Percentiles rank a stretch among this genome's conserved stretches.
Evolutionary conservation across 2,329 filamentous ascomycete species (phyloP).

Genomic region (Paecilomyces sp.): DNA sequence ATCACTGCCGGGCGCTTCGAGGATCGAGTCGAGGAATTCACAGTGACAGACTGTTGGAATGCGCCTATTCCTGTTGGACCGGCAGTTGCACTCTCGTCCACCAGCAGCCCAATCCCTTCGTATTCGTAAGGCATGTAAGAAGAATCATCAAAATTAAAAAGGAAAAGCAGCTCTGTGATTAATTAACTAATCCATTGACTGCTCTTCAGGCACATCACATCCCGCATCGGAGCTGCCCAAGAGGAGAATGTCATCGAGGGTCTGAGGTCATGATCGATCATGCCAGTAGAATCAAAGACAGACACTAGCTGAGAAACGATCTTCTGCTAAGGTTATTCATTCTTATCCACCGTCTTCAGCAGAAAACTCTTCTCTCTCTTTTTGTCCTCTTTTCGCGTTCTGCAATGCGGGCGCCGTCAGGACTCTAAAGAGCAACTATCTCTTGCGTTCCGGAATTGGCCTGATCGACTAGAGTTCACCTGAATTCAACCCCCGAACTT

Average conservation of each 20-base stretch:
- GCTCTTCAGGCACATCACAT: too few species aligned
- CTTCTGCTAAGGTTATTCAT: neutral
- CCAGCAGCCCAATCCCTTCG: neutral
- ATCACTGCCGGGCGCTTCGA: neutral
- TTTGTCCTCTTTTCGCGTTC: neutral
- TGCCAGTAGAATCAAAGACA: neutral
- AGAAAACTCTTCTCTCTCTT: neutral
- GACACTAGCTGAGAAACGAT: neutral
- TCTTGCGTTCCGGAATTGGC: neutral
- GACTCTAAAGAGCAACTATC: neutral
- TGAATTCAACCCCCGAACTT: neutral
- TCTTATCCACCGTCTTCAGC: neutral
- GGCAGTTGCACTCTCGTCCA: neutral
- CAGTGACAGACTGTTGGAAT: neutral
- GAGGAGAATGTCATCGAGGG: neutral
- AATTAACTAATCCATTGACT: too few species aligned
- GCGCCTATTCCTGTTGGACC: neutral
- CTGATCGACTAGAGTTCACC: neutral
- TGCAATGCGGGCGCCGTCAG: neutral
- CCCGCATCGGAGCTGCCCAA: neutral
- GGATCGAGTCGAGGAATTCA: neutral
- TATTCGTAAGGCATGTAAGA: neutral
- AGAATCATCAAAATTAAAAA: too few species aligned
- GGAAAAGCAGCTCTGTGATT: too few species aligned
- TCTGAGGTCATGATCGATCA: neutral